Base-by-base conservation (phyloP, 176 grass and related monocot species). In the Zoysia pacifica region DNA sequence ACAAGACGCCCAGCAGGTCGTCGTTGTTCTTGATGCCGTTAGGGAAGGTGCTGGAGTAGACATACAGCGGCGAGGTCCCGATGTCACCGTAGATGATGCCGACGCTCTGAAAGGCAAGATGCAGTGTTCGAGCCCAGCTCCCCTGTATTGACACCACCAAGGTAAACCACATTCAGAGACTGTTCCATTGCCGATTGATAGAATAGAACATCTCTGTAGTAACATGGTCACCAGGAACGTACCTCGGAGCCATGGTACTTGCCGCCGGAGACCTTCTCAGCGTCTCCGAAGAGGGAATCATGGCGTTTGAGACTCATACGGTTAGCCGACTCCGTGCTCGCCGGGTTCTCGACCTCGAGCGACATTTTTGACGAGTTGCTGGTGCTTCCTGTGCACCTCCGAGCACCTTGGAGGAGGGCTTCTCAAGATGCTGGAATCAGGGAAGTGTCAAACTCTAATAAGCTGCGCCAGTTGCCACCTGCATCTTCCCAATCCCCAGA, bases 31-130 rank as follows among this genome's bases (percentile, higher is more conserved):
- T 28, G 60, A 97, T 87, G 48, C 93, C 88, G 8, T 80, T 7
- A 2, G 88, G 65, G 81, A 97, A 97, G 7, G 93, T 93, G 79
- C 88, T 84, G 41, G 85, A 55, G 73, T 82, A 85, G 44, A 90
- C 83, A 15, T 93, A 93, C 3, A 97, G 86, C 35, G 93, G 93
- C 38, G 88, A 93, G 44, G 90, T 97, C 19, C 93, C 93, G 14
- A 97, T 88, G 60, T 97, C 90, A 4, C 93, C 90, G 56, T 97
- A 97, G 54, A 97, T 87, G 60, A 97, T 46, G 2, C 93, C 93
- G 15, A 97, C 15, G 48, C 87, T 86, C 80, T 97, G 93, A 48
- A 97, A 97, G 1, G 90, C 86, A 18, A 97, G 88, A 5, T 62
- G 69, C 81, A 90, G 38, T 45, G 87, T 79, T 52, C 64, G 19